These are phyloP conservation scores for Lotmaria passim DNA, from an alignment of 208 protist species.

Conservation along the genomic window DNA sequence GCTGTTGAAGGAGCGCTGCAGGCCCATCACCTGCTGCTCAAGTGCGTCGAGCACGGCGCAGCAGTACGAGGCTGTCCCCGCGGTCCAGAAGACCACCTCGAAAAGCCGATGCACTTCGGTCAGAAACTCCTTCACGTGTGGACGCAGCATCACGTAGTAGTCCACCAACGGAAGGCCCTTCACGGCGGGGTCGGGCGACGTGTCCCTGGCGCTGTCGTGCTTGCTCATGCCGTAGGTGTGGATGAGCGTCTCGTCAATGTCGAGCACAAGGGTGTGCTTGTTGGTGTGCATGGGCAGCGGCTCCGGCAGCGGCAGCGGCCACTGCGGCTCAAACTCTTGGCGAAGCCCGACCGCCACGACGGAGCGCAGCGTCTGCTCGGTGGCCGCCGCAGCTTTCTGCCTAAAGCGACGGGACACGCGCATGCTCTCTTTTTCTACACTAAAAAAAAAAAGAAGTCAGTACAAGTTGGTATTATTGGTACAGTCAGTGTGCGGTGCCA, in stretches of 20 bases:
- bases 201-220: conserved; percentile 29
- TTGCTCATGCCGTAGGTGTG: conserved; percentile 69
- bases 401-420: conserved; percentile 9
- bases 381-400: conserved; percentile 24
- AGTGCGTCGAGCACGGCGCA: conserved; percentile 75
- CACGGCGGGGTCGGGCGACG: conserved; percentile 22
- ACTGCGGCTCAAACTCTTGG: conserved; percentile 58
- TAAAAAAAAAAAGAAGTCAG: background rate
- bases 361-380: conserved; percentile 37
- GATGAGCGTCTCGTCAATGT: conserved; percentile 89
- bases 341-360: conserved; percentile 57
- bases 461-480: no score
- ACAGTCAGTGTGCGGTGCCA: no score
- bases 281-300: conserved; percentile 42
- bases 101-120: conserved; percentile 75
- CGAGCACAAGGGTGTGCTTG: conserved; percentile 84
- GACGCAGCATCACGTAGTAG: conserved; percentile 66
- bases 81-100: conserved; percentile 91
- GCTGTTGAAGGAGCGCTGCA: conserved; percentile 77
- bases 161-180: conserved; percentile 30
- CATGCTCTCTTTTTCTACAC: conserved; percentile 20
- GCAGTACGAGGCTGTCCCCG: conserved; percentile 84
- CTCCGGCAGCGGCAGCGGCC: conserved; percentile 74
- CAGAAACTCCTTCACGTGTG: conserved; percentile 79
- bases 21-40: conserved; percentile 78